These are phyloP conservation scores for Periconia macrospinosa DNA, from an alignment of 2,329 filamentous ascomycete genomes.

Conservation along the genomic window DNA sequence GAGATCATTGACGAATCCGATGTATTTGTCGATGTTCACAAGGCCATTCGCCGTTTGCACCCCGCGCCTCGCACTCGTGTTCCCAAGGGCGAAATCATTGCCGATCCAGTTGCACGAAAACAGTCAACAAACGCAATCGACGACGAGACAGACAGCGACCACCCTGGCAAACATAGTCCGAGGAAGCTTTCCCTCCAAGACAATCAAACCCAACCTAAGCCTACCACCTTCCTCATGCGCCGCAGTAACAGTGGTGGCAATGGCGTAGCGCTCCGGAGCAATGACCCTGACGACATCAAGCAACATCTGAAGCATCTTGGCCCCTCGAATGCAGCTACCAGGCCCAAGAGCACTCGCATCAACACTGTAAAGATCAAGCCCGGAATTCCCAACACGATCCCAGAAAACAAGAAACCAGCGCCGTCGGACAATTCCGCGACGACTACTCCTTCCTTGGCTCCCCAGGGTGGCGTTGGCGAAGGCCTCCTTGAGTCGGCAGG, in stretches of 20 bases:
- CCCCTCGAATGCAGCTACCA: conserved; percentile 64
- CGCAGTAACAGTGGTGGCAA: conserved; percentile 48
- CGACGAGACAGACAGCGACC: conserved; percentile 19
- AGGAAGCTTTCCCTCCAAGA: conserved; percentile 38
- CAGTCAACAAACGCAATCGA: conserved; percentile 27
- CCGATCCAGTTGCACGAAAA: conserved; percentile 37
- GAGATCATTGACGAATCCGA: conserved; percentile 99
- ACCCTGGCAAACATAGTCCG: conserved; percentile 10
- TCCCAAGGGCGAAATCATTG: conserved; percentile 58
- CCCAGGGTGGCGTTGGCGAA: conserved; percentile 56
- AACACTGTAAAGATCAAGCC: conserved; percentile 68
- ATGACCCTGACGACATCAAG: conserved; percentile 59
- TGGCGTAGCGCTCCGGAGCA: conserved; percentile 49
- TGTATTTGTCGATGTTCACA: conserved; percentile 94
- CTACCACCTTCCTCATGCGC: conserved; percentile 48
- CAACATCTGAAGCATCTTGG: conserved; percentile 66
- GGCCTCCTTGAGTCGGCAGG: conserved; percentile 58
- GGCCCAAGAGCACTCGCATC: conserved; percentile 63
- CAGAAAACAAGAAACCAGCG: conserved; percentile 40
- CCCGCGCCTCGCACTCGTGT: conserved; percentile 79
- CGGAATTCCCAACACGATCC: conserved; percentile 48
- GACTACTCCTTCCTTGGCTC: conserved; percentile 37
- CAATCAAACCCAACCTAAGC: conserved; percentile 24
- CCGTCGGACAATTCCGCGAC: conserved; percentile 21
- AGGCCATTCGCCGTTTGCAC: conserved; percentile 81